Base-by-base conservation (phyloP, 306 rosid genomes). In the Vigna reflexopilosa region DNA sequence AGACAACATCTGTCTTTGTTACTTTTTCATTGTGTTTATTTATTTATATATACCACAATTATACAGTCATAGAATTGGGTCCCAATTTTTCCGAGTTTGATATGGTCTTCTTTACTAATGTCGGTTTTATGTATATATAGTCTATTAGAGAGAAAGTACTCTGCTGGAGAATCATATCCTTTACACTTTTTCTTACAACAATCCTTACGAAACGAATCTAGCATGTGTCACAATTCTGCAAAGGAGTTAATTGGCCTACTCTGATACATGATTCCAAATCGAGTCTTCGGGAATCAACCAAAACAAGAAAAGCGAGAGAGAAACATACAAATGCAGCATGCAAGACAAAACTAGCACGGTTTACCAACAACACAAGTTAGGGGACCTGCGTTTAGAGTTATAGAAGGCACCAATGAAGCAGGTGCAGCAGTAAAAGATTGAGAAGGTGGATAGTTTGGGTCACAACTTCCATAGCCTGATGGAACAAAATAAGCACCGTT, bases 361-460 rank as follows among this genome's bases (percentile, higher is more conserved):
- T 74, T 87, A 45, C 88, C 93, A 34, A 55, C 77, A 42, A 38
- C 67, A 68, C 98, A 94, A 47, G n/a, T 71, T 10, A 94, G 77
- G 14, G 93, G 90, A 48, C 97, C 97, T 6, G 98, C 88, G 65
- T 34, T 71, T 56, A 88, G 78, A 68, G 98, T 94, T 63, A 92
- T 76, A 67, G 85, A 84, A 3, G 94, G 96, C 54, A 87, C 98
- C 87, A 72, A 48, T 42, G 78, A 62, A 62, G 68, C 68, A 14
- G 68, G 45, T 32, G 24, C 45, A 34, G 68, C 68, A 16, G 47
- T 62, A 62, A 62, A 62, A 62, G 8, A 62, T 34, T 62, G 47
- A 34, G 68, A 3, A 34, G 12, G 45, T 2, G 68, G 16, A 62
- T 62, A 62, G 34, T 62, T 32, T 16, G 68, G 68, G 3, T 38